Base-by-base conservation (phyloP, 352 stramenopile species). In the Peronospora belbahrii region DNA sequence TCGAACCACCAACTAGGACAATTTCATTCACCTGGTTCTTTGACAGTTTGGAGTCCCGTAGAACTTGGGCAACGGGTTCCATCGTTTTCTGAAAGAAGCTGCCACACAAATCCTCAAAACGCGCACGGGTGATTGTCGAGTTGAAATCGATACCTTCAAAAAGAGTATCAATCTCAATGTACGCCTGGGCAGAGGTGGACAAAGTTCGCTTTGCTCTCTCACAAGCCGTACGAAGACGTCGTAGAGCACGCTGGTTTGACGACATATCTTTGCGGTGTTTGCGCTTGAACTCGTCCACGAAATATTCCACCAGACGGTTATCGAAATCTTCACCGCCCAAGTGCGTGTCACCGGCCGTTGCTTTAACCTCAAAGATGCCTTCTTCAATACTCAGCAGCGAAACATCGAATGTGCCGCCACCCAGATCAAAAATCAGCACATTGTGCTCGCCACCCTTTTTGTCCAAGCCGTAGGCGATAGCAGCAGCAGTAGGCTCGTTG, bases 311-410 rank as follows among this genome's bases (percentile, higher is more conserved):
- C 23, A 98, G 74, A 32, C 79, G 74, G 57, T 97, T 97, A 62
- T 98, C 94, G 56, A 98, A 97, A 67, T 97, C 90, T 48, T 96
- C 88, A 27, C 89, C 91, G 13, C 89, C 89, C 43, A 97, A 64
- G 44, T 97, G 88, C 22, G 90, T 98, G 51, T 98, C 92, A 47
- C 94, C 94, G 17, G 82, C 88, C 0, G 94, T 98, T 11, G 92
- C 92, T 68, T 97, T 96, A 39, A 98, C 94, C 56, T 98, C 89
- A 57, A 98, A 97, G 59, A 98, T 97, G 28, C 92, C 93, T 8
- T 98, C 85, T 43, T 97, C 92, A 61, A 98, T 97, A 3, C 65
- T 97, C 4, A 98, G 59, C 6, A 97, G 61, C 15, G 73, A 93
- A 11, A 97, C 88, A 68, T 97, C 91, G 48, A 98, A 97, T 2